Conservation (phyloP, 2,329 filamentous ascomycete genomes). For the Cryphonectria parasitica region DNA sequence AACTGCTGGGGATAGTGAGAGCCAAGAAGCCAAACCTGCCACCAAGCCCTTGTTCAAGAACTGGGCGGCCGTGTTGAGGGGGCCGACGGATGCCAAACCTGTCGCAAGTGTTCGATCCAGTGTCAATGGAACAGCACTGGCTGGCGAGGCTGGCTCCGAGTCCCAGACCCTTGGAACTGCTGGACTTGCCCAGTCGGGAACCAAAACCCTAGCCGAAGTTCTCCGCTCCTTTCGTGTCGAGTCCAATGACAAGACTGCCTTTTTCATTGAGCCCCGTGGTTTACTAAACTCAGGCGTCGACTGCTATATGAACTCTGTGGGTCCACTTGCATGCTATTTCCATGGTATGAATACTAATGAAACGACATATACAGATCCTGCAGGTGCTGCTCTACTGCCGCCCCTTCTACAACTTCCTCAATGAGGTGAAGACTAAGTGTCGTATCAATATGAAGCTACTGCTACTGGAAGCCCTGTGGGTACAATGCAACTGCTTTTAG, state of each 20-base stretch:
- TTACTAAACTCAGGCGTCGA: constrained; percentile 97
- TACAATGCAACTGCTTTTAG: constrained; percentile 30
- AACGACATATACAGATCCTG: constrained; percentile 66
- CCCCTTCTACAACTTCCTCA: constrained; percentile 93
- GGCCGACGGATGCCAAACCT: constrained; percentile 30
- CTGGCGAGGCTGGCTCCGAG: constrained; percentile 32
- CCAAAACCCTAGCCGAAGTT: constrained; percentile 73
- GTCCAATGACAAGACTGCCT: constrained; percentile 62
- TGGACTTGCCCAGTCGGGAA: constrained; percentile 49
- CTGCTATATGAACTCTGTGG: constrained; percentile 99
- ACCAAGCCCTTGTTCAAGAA: constrained; percentile 33
- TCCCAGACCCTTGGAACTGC: constrained; percentile 33
- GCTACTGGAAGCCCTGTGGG: constrained; percentile 89
- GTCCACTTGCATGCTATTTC: constrained; percentile 37
- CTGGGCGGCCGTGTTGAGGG: constrained; percentile 26
- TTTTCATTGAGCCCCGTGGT: constrained; percentile 89
- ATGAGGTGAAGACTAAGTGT: constrained; percentile 81
- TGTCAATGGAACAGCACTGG: constrained; percentile 34
- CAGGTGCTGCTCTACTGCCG: constrained; percentile 94
- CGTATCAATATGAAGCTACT: constrained; percentile 87
- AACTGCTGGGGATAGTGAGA: constrained; percentile 21
- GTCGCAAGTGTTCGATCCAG: constrained; percentile 31
- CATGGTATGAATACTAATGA: neutral
- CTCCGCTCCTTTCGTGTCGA: constrained; percentile 74
- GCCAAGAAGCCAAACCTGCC: constrained; percentile 33